Evolutionary conservation across 2,329 filamentous ascomycete genomes (phyloP).

Genomic region (Pseudonectria buxi): DNA sequence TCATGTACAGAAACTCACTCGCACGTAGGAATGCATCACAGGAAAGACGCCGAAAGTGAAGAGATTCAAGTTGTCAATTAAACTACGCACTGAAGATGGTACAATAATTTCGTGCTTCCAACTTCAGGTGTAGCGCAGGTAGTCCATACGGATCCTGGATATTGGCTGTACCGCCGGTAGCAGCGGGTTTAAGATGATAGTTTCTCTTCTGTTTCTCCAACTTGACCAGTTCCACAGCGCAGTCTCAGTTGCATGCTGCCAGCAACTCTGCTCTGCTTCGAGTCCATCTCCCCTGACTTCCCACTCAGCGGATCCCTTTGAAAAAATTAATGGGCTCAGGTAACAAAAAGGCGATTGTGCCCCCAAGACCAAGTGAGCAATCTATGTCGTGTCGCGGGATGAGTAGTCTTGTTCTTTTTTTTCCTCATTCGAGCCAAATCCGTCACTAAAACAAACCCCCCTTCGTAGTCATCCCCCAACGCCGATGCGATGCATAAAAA

Average conservation of each 20-base stretch:
- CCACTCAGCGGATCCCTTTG: conserved; percentile 17
- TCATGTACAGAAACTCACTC: too few relatives aligned
- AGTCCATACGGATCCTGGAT: too few relatives aligned
- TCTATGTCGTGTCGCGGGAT: conserved; percentile 35
- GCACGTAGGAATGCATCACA: too few relatives aligned
- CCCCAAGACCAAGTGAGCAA: conserved; percentile 26
- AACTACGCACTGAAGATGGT: conserved; percentile 7
- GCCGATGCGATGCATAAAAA: conserved; percentile 51
- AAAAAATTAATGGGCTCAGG: conserved; percentile 25
- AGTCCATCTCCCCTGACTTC: conserved; percentile 10
- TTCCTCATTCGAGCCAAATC: conserved; percentile 23
- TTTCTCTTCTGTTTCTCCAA: conserved; percentile 10
- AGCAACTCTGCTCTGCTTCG: conserved; percentile 7
- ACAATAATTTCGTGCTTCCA: too few relatives aligned
- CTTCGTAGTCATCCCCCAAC: conserved; percentile 37
- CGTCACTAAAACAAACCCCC: conserved; percentile 23
- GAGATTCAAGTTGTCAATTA: conserved; percentile 2
- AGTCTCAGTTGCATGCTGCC: conserved; percentile 6
- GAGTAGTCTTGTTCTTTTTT: conserved; percentile 32
- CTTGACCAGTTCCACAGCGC: conserved; percentile 1
- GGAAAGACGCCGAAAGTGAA: conserved; percentile 4
- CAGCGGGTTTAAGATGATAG: neutral
- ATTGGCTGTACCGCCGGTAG: neutral
- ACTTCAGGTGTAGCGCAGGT: too few relatives aligned
- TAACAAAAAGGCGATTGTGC: conserved; percentile 18